Conservation (phyloP, 2,329 filamentous ascomycete genomes). For the Colletotrichum somersetense region DNA sequence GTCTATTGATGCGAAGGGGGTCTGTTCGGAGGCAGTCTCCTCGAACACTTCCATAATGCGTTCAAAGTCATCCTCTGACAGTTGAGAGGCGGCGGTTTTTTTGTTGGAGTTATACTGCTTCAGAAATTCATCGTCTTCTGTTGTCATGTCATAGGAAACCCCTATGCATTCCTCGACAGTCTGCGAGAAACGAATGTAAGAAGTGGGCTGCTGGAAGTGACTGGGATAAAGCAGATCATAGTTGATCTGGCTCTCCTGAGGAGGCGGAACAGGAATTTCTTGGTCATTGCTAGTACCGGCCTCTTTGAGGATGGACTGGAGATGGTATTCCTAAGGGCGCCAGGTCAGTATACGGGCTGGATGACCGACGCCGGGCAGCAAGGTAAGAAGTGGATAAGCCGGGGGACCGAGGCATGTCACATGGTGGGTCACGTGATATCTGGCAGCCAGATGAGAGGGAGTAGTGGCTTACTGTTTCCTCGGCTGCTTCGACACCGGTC, state of each 20-base stretch:
- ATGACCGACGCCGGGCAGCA: not conserved
- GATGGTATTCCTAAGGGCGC: slow-evolving; percentile 84
- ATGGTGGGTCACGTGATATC: slow-evolving; percentile 64
- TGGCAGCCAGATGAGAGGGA: slow-evolving; percentile 46
- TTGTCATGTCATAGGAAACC: slow-evolving; percentile 93
- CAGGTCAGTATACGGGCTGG: slow-evolving; percentile 48
- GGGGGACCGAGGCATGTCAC: slow-evolving; percentile 52
- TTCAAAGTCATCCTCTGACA: slow-evolving; percentile 93
- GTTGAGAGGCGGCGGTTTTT: slow-evolving; percentile 67
- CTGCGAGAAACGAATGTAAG: slow-evolving; percentile 97
- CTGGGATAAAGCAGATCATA: slow-evolving; percentile 91
- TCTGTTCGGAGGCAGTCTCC: slow-evolving; percentile 83
- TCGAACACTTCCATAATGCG: slow-evolving; percentile 96
- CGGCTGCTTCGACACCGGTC: slow-evolving; percentile 95
- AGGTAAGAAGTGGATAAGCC: slow-evolving; percentile 28
- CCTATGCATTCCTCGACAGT: slow-evolving; percentile 96
- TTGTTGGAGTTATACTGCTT: slow-evolving; percentile 85
- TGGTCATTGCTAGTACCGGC: slow-evolving; percentile 68
- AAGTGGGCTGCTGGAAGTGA: slow-evolving; percentile 84
- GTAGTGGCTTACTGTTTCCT: slow-evolving; percentile 87
- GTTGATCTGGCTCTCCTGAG: slow-evolving; percentile 74
- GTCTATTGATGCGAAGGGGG: slow-evolving; percentile 91
- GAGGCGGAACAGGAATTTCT: slow-evolving; percentile 75
- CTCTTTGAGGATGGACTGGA: slow-evolving; percentile 81
- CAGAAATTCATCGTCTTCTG: slow-evolving; percentile 89